Base-by-base conservation (phyloP, 306 rosid species). In the Malus orientalis region DNA sequence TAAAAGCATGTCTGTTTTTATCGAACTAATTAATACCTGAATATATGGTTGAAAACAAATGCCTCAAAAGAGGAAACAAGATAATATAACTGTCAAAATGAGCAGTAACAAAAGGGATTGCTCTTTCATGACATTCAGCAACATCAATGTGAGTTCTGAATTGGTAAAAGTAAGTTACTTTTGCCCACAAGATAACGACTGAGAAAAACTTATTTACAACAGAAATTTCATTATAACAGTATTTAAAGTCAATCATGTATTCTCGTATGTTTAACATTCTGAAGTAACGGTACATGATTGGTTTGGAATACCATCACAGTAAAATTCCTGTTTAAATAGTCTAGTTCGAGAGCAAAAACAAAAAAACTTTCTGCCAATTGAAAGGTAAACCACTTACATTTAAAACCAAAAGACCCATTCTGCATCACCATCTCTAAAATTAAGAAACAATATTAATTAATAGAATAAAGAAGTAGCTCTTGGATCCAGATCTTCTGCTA, bases 401-500 rank as follows among this genome's bases (percentile, higher is more conserved):
- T 76, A 58, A 83, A 81, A 74, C 73, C 65, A 69, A 59, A 79
- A 70, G 66, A 2, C 55, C 81, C 76, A 71, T 81, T 79, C 61
- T 54, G 42, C 79, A 82, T 27, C 67, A 62, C 74, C 16, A 79
- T 70, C 73, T 83, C 80, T 82, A 82, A 80, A 80, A 80, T 81
- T 83, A 83, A 88, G 83, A 84, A 78, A 78, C 59, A 36, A 25
- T 23, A 70, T 66, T 75, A 61, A 85, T 81, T 83, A 75, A 75
- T 73, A 84, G 68, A 81, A 71, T 38, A 77, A 77, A 80, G 76
- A 79, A 86, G 79, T 62, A 61, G 84, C 64, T 78, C 77, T 80
- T 80, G 73, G 88, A 85, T 88, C 81, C 84, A 86, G 68, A 84
- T 86, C 87, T 84, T 90, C 74, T 68, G 80, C 87, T 77, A 51